Evolutionary conservation across 306 rosid genomes (phyloP).

Genomic region (Neltuma alba): DNA sequence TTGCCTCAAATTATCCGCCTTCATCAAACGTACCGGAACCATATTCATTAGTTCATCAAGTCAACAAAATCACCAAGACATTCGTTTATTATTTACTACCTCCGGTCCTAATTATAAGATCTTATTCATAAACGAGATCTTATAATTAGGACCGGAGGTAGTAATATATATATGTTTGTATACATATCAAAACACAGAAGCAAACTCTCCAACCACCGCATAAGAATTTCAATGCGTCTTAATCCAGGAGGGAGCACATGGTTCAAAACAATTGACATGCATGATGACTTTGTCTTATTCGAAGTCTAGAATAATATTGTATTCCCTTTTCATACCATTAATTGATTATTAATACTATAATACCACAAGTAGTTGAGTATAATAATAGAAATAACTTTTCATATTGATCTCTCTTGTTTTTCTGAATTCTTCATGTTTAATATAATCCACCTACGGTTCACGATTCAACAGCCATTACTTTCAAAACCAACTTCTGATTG

Average conservation of each 20-base stretch:
- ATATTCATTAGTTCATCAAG: background rate
- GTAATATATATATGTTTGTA: too few relatives aligned
- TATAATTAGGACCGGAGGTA: too few relatives aligned
- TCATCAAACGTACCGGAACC: background rate
- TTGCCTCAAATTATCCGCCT: constrained; percentile 94
- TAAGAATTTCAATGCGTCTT: constrained; percentile 37
- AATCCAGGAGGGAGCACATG: constrained; percentile 29
- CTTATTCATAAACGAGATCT: too few relatives aligned
- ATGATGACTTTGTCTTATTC: constrained; percentile 40
- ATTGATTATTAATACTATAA: background rate
- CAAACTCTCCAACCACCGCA: constrained; percentile 45
- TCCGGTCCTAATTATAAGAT: too few relatives aligned
- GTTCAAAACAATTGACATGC: constrained; percentile 47
- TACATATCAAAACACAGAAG: constrained; percentile 7
- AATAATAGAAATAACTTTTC: background rate
- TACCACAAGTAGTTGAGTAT: constrained; percentile 5
- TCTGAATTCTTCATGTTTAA: constrained; percentile 33
- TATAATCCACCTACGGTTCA: constrained; percentile 55
- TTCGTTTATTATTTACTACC: too few relatives aligned
- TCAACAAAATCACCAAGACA: background rate
- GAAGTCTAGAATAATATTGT: constrained; percentile 29
- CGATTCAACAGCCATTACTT: constrained; percentile 56
- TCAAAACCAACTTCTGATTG: constrained; percentile 75
- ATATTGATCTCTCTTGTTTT: background rate
- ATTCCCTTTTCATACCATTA: background rate